Evolutionary conservation across 1,284 basidiomycete species (phyloP), one percentile per base, ranked within the genome.

Genomic region (Phlebopus sp.): DNA sequence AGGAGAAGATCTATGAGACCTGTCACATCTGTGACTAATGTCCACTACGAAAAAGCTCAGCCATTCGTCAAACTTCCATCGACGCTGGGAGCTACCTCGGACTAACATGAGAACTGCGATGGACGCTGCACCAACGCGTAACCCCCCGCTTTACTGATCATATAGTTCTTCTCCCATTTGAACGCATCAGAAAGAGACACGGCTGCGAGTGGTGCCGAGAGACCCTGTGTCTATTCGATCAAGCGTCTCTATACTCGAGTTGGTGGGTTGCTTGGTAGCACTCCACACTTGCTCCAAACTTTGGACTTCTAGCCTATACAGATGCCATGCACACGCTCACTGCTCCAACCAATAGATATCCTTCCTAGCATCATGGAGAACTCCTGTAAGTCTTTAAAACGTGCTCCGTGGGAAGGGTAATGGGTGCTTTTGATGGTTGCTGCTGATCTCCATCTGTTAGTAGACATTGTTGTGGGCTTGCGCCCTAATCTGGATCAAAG

Each of bases 401-500:
- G 23, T 29, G 13, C 23, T 19, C 40, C 31, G 50, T 51, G 49
- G 49, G 49, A 50, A 49, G 30, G 27, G 18, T 8, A 18, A 46
- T 5, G 29, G 44, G 15, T 39, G 29, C 3, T 39, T 35, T 39
- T 55, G 46, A 52, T 43, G 43, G 46, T 51, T 51, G 47, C 50
- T 29, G 3, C 29, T 44, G 50, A 49, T 51, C 47, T 19, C 27
- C 19, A 48, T 50, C 32, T 23, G 27, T 21, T 10, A 23, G 21
- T 37, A 9, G 15, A 30, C 35, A 44, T 9, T 37, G 25, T 30
- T 21, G 6, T 21, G 14, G 46, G 11, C 46, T 9, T 23, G 18
- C 13, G 30, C 27, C 44, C 37, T n/a, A 45, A 40, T 34, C 29
- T 44, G 29, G 23, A 21, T 36, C 4, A 31, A 32, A 7, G 29